Percentiles rank a stretch among this genome's conserved stretches.
These are phyloP conservation scores for Aristolochia fimbriata DNA, from an alignment of 164 flowering plant species.

Conservation along the genomic window DNA sequence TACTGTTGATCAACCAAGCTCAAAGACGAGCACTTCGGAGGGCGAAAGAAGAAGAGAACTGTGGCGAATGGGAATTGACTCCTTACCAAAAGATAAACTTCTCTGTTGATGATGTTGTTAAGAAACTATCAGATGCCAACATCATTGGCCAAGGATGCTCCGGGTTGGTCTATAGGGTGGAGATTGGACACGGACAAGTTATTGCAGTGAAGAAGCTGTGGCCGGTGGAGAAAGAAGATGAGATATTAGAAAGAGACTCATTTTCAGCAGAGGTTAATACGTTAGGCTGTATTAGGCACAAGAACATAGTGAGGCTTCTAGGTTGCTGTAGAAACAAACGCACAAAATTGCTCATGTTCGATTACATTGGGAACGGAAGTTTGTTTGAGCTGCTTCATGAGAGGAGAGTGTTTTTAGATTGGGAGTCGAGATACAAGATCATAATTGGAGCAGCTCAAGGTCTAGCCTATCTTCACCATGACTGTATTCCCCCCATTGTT, in stretches of 20 bases:
- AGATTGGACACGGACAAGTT: slow-evolving; percentile 27
- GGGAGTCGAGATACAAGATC: slow-evolving; percentile 53
- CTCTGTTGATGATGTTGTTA: slow-evolving; percentile 34
- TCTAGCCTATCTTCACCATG: slow-evolving; percentile 60
- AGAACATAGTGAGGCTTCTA: slow-evolving; percentile 52
- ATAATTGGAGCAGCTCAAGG: slow-evolving; percentile 53
- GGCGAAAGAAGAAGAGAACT: slow-evolving; percentile 17
- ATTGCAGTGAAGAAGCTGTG: slow-evolving; percentile 60
- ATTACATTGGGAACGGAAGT: slow-evolving; percentile 53
- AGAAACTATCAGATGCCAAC: slow-evolving; percentile 31
- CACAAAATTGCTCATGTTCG: slow-evolving; percentile 45
- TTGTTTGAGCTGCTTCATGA: slow-evolving; percentile 43
- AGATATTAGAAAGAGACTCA: slow-evolving; percentile 19
- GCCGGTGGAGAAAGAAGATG: slow-evolving; percentile 18
- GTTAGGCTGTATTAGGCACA: slow-evolving; percentile 55
- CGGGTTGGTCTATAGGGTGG: slow-evolving; percentile 52
- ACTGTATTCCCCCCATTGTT: slow-evolving; percentile 51
- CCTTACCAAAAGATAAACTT: slow-evolving; percentile 54
- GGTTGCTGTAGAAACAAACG: slow-evolving; percentile 41
- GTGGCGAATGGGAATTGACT: slow-evolving; percentile 37
- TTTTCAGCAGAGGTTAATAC: slow-evolving; percentile 48
- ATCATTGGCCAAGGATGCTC: slow-evolving; percentile 52
- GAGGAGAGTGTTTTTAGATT: slow-evolving; percentile 31
- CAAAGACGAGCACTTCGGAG: slow-evolving; percentile 7
- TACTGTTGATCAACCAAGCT: slow-evolving; percentile 13